Base-by-base conservation (phyloP, 768 basidiomycete species). In the Cystofilobasidium macerans region DNA sequence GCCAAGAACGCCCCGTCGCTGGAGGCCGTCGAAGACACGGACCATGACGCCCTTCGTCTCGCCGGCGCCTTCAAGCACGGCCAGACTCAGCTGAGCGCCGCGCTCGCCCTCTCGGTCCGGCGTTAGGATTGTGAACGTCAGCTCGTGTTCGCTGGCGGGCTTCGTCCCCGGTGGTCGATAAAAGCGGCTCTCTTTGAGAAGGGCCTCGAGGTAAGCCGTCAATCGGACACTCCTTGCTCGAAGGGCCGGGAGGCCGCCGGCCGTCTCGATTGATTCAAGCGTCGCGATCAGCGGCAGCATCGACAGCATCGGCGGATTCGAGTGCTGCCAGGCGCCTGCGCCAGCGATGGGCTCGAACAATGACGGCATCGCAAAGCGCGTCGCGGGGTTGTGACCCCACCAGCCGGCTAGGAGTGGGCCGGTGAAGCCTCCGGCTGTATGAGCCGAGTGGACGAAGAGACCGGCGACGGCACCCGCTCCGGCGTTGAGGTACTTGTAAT, bases 391-490 rank as follows among this genome's bases (percentile, higher is more conserved):
- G 75, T 97, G 92, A 53, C 95, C 95, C 94, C 94, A 99, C 95
- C 95, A 99, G 53, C 95, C 95, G 45, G 90, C 85, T 68, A 84
- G 84, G 47, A 51, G 38, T 22, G 62, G 66, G 48, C 45, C 35
- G 24, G 63, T 30, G 51, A 30, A 54, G 18, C 48, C 48, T 5
- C 9, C 7, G 64, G 47, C 75, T 14, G 35, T 61, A 64, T 77
- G 73, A 72, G 83, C 77, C 65, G 30, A 83, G 73, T 95, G 90
- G 13, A 94, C 79, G 73, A 85, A 67, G 32, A 53, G 80, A 7
- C 93, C 94, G n/a, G 84, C 95, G 66, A 98, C 93, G n/a, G 87
- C 90, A 26, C 94, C 94, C 14, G 95, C 92, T 7, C 94, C 90
- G 22, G 92, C 87, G 78, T 97, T 98, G 67, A 97, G 82, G 75